Percentiles rank a stretch among this genome's conserved stretches.
phyloP scores from a whole-genome alignment of 2,329 filamentous ascomycete genomes.

The Hypoxylon sp. region DNA sequence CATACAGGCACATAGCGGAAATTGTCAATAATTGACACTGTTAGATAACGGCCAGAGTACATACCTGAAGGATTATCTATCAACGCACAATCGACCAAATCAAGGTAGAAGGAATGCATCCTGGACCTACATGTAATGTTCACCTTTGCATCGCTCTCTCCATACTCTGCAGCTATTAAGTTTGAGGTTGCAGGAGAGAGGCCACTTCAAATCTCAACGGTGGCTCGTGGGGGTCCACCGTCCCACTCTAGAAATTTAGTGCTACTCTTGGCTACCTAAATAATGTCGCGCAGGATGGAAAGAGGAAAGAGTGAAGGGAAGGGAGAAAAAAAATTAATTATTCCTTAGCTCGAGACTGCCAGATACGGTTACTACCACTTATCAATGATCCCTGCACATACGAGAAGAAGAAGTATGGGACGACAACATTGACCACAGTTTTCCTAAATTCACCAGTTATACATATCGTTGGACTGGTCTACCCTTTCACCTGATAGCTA shows the following conservation, averaged over 20 bases:
- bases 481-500: conserved; percentile 25
- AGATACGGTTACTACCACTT: conserved; percentile 38
- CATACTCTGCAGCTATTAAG: conserved; percentile 9
- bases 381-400: conserved; percentile 36
- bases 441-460: conserved; percentile 33
- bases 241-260: conserved; percentile 39
- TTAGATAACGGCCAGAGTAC: background rate
- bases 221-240: conserved; percentile 33
- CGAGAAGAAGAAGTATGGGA: conserved; percentile 31
- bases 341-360: conserved; percentile 29
- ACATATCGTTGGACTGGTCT: conserved; percentile 6
- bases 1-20: background rate
- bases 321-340: conserved; percentile 31
- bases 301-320: conserved; percentile 11
- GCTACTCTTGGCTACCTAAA: conserved; percentile 33
- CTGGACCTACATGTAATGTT: background rate
- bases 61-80: background rate
- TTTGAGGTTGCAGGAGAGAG: conserved; percentile 18
- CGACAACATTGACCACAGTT: conserved; percentile 39
- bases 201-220: conserved; percentile 30
- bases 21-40: background rate
- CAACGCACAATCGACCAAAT: background rate
- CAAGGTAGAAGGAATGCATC: background rate
- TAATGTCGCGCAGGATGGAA: conserved; percentile 34
- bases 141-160: background rate